phyloP scores from a whole-genome alignment of 768 basidiomycete species.

The Scleroderma citrinum region DNA sequence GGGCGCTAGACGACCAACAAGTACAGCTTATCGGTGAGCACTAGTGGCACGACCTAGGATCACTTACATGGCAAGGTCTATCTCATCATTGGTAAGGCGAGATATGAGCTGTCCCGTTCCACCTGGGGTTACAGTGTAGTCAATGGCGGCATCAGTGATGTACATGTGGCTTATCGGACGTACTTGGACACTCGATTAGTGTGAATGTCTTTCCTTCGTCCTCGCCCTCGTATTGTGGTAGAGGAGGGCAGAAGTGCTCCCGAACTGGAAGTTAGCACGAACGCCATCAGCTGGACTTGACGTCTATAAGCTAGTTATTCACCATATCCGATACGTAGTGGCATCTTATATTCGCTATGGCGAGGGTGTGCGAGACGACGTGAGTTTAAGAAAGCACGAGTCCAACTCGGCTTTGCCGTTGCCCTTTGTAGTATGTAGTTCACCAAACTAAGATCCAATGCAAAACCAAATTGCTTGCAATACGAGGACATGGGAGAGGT shows the following conservation, averaged over 20 bases:
- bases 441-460: too few relatives aligned
- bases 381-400: too few relatives aligned
- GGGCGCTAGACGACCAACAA: constrained; percentile 46
- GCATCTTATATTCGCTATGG: too few relatives aligned
- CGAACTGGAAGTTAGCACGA: constrained; percentile 44
- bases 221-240: constrained; percentile 74
- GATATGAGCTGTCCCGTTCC: constrained; percentile 83
- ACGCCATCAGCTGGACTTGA: not conserved
- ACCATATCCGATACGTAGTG: constrained; percentile 30
- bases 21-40: not conserved
- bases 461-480: not conserved
- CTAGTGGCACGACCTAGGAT: not conserved
- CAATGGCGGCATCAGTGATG: not conserved
- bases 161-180: constrained; percentile 11
- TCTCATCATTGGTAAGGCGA: constrained; percentile 65
- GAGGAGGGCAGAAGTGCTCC: constrained; percentile 89
- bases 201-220: constrained; percentile 72
- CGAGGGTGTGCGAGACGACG: too few relatives aligned
- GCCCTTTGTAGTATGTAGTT: too few relatives aligned
- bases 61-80: constrained; percentile 76
- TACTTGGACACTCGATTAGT: constrained; percentile 87
- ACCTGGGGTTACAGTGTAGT: constrained; percentile 37
- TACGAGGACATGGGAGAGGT: not conserved
- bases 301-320: not conserved
- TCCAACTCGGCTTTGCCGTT: not conserved